Evolutionary conservation across 2,329 filamentous ascomycete genomes (phyloP).

Genomic region (Sporothrix dimorphospora): DNA sequence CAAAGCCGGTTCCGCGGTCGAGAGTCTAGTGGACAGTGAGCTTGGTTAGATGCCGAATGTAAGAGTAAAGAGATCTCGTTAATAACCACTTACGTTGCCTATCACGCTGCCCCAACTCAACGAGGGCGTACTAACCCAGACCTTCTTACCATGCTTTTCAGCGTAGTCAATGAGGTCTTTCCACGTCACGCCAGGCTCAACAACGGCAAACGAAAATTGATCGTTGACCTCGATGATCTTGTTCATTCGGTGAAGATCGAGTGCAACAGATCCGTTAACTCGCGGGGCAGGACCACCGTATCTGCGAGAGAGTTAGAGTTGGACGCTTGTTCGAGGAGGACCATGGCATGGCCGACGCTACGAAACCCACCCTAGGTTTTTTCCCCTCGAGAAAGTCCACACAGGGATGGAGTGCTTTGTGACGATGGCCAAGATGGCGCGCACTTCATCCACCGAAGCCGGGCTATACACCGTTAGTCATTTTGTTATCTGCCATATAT

Average conservation of each 20-base stretch:
- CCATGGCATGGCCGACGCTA: no score
- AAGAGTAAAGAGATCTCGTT: no score
- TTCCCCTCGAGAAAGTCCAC: conserved; percentile 43
- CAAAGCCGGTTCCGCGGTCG: conserved; percentile 48
- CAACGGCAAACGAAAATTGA: conserved; percentile 48
- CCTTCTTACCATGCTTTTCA: conserved; percentile 43
- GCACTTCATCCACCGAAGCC: conserved; percentile 35
- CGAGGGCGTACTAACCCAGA: conserved; percentile 45
- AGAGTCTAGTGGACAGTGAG: conserved; percentile 38
- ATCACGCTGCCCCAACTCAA: conserved; percentile 54
- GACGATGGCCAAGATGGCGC: conserved; percentile 42
- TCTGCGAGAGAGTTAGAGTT: conserved; percentile 33
- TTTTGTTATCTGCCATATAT: no score
- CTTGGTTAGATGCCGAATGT: background rate
- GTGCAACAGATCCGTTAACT: conserved; percentile 49
- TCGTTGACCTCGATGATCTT: conserved; percentile 48
- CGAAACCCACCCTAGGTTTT: conserved; percentile 46
- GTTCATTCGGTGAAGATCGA: conserved; percentile 51
- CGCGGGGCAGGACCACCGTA: conserved; percentile 55
- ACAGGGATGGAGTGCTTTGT: conserved; percentile 42
- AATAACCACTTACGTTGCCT: conserved; percentile 46
- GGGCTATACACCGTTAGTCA: background rate
- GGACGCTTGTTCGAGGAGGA: no score
- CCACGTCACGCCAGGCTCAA: conserved; percentile 52
- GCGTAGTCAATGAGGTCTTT: conserved; percentile 47